Evolutionary conservation across 2,329 filamentous ascomycete species (phyloP).

Genomic region (Chrysosporium keratinophilum): DNA sequence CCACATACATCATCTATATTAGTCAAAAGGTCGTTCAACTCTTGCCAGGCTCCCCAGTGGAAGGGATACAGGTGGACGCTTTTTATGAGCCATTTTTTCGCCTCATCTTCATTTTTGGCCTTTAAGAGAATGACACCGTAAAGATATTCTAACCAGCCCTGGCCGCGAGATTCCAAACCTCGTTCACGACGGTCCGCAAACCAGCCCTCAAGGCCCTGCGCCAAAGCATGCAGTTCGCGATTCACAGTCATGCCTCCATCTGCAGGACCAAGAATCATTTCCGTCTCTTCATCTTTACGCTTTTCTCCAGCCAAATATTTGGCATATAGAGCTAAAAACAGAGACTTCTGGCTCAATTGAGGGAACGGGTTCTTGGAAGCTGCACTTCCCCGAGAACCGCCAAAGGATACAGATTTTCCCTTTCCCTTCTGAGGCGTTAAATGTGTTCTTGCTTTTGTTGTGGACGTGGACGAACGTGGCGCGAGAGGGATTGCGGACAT

Average conservation of each 20-base stretch:
- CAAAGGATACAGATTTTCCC: constrained; percentile 42
- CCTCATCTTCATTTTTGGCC: constrained; percentile 77
- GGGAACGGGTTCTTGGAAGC: constrained; percentile 34
- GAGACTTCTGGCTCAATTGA: constrained; percentile 70
- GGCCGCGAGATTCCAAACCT: constrained; percentile 52
- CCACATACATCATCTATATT: constrained; percentile 66
- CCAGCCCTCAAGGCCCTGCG: constrained; percentile 68
- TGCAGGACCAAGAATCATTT: constrained; percentile 91
- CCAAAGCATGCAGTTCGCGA: constrained; percentile 68
- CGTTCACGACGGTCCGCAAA: constrained; percentile 57
- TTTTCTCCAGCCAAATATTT: constrained; percentile 92
- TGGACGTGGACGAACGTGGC: constrained; percentile 31
- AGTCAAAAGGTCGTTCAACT: constrained; percentile 70
- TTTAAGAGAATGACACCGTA: constrained; percentile 87
- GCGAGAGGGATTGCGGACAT: constrained; percentile 57
- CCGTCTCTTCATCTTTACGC: constrained; percentile 87
- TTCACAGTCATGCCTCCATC: constrained; percentile 78
- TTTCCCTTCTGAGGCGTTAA: constrained; percentile 48
- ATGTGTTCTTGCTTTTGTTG: constrained; percentile 30
- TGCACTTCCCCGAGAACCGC: constrained; percentile 28
- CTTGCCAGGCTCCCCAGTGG: constrained; percentile 96
- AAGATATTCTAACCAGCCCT: constrained; percentile 78
- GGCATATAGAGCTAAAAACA: constrained; percentile 86
- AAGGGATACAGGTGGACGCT: constrained; percentile 85
- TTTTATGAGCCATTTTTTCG: constrained; percentile 74